Evolutionary conservation across 352 stramenopile species (phyloP).

Genomic region (Phytopythium ostracodes): DNA sequence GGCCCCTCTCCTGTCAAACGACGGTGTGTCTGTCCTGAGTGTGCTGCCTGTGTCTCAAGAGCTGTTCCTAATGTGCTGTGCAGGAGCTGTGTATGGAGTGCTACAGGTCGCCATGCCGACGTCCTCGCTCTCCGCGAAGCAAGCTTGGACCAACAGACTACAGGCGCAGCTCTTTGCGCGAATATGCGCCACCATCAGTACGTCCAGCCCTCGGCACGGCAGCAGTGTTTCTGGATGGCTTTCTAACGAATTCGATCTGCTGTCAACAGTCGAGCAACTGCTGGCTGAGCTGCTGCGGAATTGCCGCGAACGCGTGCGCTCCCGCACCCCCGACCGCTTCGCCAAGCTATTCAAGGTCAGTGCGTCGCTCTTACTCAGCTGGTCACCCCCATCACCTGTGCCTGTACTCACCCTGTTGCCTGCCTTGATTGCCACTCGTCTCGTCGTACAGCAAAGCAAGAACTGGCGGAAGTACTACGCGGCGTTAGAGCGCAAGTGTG

Average conservation of each 20-base stretch:
- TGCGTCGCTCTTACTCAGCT: not conserved
- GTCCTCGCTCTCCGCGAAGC: constrained; percentile 8
- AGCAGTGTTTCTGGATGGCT: too few species aligned
- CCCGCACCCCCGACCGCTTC: constrained; percentile 43
- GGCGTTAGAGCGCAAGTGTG: constrained; percentile 40
- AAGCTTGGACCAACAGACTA: not conserved
- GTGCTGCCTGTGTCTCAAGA: not conserved
- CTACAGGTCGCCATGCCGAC: constrained; percentile 43
- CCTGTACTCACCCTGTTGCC: not conserved
- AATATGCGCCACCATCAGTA: constrained; percentile 1
- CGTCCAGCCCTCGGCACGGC: too few species aligned
- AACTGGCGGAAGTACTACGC: constrained; percentile 73
- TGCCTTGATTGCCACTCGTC: not conserved
- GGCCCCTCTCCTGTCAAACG: constrained; percentile 29
- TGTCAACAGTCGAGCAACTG: constrained; percentile 53
- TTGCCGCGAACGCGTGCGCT: constrained; percentile 40
- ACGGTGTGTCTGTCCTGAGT: constrained; percentile 19
- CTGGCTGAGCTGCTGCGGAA: constrained; percentile 58
- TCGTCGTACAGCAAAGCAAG: constrained; percentile 39
- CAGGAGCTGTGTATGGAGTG: constrained; percentile 42
- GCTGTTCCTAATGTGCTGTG: not conserved
- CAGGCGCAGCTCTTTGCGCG: constrained; percentile 18
- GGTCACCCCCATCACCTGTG: not conserved
- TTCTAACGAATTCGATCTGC: not conserved
- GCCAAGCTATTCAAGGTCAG: constrained; percentile 56